Conservation (phyloP, 495 filamentous ascomycete species). For the Neurospora sp. region DNA sequence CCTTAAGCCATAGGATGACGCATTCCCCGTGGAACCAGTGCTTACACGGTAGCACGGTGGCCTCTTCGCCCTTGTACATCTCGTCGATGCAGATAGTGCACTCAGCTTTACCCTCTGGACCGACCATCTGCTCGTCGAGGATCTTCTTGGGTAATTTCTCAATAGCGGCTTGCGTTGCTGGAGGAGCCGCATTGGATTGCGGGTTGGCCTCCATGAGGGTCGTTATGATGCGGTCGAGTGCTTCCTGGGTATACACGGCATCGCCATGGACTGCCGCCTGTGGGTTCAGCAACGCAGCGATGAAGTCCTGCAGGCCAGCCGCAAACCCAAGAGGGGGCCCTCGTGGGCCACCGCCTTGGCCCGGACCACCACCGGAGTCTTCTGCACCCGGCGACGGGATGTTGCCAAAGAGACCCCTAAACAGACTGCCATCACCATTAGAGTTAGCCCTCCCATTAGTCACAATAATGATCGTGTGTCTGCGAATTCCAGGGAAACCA, state of each 20-base stretch:
- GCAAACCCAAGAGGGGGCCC: constrained; percentile 15
- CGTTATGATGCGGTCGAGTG: constrained; percentile 78
- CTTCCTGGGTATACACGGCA: constrained; percentile 86
- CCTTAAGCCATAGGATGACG: constrained; percentile 66
- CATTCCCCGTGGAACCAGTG: constrained; percentile 88
- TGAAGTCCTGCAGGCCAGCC: constrained; percentile 25
- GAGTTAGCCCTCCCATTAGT: not conserved
- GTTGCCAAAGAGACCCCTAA: constrained; percentile 13
- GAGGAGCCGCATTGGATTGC: constrained; percentile 67
- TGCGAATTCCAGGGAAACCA: not conserved
- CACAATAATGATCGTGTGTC: not conserved
- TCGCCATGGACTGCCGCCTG: constrained; percentile 55
- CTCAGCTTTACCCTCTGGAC: constrained; percentile 49
- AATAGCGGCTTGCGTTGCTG: constrained; percentile 67
- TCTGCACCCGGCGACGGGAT: not conserved
- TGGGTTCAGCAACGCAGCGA: constrained; percentile 48
- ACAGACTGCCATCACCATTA: not conserved
- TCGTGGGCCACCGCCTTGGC: constrained; percentile 6
- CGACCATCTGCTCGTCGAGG: constrained; percentile 57
- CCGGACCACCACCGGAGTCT: not conserved
- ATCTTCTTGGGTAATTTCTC: constrained; percentile 58
- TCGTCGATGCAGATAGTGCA: constrained; percentile 94
- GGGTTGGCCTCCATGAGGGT: constrained; percentile 75
- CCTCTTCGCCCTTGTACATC: constrained; percentile 61
- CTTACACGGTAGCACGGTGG: constrained; percentile 70